Evolutionary conservation across 2,329 filamentous ascomycete species (phyloP).

Genomic region (Trichoderma arundinaceum): DNA sequence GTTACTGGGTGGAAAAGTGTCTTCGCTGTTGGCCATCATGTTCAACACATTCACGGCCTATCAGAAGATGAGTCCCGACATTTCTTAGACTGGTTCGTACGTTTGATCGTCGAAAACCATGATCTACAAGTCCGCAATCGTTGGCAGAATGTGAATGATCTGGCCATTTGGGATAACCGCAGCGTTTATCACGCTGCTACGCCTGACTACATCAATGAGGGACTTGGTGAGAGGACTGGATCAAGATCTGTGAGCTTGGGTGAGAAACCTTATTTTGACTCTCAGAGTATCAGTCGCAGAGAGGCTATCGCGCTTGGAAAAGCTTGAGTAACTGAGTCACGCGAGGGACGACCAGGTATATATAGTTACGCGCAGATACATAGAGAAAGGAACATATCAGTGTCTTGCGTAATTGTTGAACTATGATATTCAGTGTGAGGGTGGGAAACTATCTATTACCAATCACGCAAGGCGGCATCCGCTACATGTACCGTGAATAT

Average conservation of each 20-base stretch:
- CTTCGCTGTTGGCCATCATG: constrained; percentile 58
- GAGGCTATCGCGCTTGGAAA: constrained; percentile 43
- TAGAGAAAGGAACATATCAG: too few relatives aligned
- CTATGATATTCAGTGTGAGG: too few relatives aligned
- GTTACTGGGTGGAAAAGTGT: constrained; percentile 64
- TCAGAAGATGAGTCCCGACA: constrained; percentile 60
- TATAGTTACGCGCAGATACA: too few relatives aligned
- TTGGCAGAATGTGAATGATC: constrained; percentile 57
- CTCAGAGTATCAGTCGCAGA: constrained; percentile 45
- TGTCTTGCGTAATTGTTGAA: too few relatives aligned
- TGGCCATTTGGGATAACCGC: constrained; percentile 71
- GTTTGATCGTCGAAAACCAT: constrained; percentile 59
- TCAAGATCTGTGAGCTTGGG: constrained; percentile 51
- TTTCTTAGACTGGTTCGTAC: constrained; percentile 55
- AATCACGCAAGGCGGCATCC: too few relatives aligned
- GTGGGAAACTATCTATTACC: too few relatives aligned
- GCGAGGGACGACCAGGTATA: neutral
- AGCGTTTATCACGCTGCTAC: constrained; percentile 60
- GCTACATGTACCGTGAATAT: too few relatives aligned
- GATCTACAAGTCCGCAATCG: constrained; percentile 62
- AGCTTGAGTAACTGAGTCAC: neutral
- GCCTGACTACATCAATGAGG: constrained; percentile 59
- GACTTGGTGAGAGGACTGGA: constrained; percentile 49
- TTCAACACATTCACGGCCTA: constrained; percentile 60
- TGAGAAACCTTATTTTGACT: constrained; percentile 52